Conservation (phyloP, 1,139 yeast genomes). For the Saccharomyces pastorianus region DNA sequence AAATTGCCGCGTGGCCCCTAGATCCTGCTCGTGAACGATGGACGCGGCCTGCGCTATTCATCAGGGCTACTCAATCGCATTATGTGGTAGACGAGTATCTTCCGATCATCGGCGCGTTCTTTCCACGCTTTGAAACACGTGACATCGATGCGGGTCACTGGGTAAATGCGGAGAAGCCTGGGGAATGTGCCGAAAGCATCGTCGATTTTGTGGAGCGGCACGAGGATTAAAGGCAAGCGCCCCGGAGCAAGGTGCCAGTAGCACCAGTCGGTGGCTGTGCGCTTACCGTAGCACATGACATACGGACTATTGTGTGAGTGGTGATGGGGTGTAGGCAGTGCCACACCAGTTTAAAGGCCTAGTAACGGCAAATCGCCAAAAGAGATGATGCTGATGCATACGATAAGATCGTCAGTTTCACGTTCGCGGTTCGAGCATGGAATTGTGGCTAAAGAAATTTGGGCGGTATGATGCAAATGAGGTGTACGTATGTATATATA, state of each 20-base stretch:
- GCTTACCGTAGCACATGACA: conserved; percentile 1
- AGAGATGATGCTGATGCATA: not conserved
- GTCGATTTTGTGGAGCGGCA: conserved; percentile 50
- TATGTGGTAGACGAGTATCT: conserved; percentile 84
- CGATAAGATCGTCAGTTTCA: not conserved
- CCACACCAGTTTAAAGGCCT: not conserved
- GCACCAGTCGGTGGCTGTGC: conserved; percentile 2
- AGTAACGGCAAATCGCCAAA: not conserved
- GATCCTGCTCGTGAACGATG: conserved; percentile 48
- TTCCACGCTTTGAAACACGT: conserved; percentile 66
- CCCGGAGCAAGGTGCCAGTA: conserved; percentile 1
- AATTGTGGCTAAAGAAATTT: not conserved
- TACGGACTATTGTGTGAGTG: not conserved
- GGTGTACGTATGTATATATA: not conserved
- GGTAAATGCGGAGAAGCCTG: conserved; percentile 75
- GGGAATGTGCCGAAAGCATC: conserved; percentile 53
- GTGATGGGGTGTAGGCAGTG: not conserved
- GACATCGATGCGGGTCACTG: conserved; percentile 88
- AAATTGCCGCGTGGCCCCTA: conserved; percentile 73
- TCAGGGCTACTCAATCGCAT: conserved; percentile 68
- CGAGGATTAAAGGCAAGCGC: conserved; percentile 36
- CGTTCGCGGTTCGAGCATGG: not conserved
- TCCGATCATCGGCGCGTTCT: conserved; percentile 65
- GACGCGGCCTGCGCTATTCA: conserved; percentile 67
- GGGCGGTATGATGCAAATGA: not conserved